phyloP scores from a whole-genome alignment of 139 green algal species.

The Ettlia oleoabundans region DNA sequence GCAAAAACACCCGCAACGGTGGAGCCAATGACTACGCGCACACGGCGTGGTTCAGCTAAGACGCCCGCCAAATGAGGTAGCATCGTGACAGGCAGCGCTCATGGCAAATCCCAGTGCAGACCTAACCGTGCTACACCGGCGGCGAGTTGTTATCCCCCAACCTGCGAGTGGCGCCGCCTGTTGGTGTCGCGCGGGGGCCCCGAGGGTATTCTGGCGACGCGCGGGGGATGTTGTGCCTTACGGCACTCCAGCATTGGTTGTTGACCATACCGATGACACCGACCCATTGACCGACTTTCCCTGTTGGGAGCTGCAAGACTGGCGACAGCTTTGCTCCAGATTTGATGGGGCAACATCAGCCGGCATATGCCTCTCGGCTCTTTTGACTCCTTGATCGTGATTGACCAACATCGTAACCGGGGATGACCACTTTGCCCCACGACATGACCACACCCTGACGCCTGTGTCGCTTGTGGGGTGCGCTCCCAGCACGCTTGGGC shows the following conservation, averaged over 20 bases:
- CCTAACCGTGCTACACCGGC: too few relatives aligned
- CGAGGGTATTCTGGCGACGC: too few relatives aligned
- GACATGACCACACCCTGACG: not conserved
- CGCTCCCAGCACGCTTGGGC: not conserved
- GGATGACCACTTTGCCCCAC: not conserved
- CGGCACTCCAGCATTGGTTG: too few relatives aligned
- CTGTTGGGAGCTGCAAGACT: not conserved
- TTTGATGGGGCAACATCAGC: not conserved
- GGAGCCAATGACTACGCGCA: constrained; percentile 19
- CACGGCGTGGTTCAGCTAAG: constrained; percentile 8
- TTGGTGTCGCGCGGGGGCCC: too few relatives aligned
- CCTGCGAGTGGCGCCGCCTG: too few relatives aligned
- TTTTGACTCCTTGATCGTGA: not conserved
- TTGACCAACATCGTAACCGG: not conserved
- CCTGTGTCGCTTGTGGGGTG: constrained; percentile 14
- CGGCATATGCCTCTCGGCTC: not conserved
- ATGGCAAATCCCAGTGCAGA: too few relatives aligned
- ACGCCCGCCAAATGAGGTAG: constrained; percentile 10
- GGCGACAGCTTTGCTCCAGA: not conserved
- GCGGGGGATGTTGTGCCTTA: too few relatives aligned
- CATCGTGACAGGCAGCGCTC: too few relatives aligned
- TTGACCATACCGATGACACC: too few relatives aligned
- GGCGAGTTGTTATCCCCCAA: too few relatives aligned
- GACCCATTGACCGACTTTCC: not conserved
- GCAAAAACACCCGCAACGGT: constrained; percentile 27